These are phyloP conservation scores for Penicillium freii DNA, from an alignment of 2,329 filamentous ascomycete species.

Conservation along the genomic window DNA sequence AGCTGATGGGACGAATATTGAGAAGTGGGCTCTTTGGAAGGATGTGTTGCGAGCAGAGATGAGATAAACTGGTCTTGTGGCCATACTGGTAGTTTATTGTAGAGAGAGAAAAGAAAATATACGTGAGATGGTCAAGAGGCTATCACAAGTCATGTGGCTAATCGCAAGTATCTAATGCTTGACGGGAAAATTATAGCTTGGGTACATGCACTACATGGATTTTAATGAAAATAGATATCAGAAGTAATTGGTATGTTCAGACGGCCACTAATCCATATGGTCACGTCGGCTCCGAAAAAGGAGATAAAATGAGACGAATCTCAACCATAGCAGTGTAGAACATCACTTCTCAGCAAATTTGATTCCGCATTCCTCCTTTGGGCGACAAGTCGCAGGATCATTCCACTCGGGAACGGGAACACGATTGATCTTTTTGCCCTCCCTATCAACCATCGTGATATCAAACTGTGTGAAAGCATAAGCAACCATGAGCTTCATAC, in stretches of 20 bases:
- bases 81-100: not conserved
- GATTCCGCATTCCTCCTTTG: conserved; percentile 4
- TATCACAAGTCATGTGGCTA: not conserved
- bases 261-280: not conserved
- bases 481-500: conserved; percentile 9
- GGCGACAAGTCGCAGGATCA: conserved; percentile 10
- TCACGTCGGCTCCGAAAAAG: not conserved
- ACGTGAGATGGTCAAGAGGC: not conserved
- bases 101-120: too few species aligned
- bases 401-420: conserved; percentile 7
- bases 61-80: conserved; percentile 23
- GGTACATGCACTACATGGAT: not conserved
- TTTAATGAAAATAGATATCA: not conserved
- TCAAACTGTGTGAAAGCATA: conserved; percentile 4
- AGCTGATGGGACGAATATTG: conserved; percentile 30
- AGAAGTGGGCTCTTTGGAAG: conserved; percentile 31
- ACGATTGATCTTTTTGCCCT: not conserved
- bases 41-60: conserved; percentile 24
- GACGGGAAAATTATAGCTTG: not conserved
- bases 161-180: not conserved
- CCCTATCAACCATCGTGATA: conserved; percentile 5
- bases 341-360: not conserved
- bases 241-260: not conserved
- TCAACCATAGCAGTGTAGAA: not conserved
- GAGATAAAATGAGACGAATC: not conserved